These are phyloP conservation scores for Phragmites australis DNA, from an alignment of 176 grass and related monocot genomes.

Conservation along the genomic window DNA sequence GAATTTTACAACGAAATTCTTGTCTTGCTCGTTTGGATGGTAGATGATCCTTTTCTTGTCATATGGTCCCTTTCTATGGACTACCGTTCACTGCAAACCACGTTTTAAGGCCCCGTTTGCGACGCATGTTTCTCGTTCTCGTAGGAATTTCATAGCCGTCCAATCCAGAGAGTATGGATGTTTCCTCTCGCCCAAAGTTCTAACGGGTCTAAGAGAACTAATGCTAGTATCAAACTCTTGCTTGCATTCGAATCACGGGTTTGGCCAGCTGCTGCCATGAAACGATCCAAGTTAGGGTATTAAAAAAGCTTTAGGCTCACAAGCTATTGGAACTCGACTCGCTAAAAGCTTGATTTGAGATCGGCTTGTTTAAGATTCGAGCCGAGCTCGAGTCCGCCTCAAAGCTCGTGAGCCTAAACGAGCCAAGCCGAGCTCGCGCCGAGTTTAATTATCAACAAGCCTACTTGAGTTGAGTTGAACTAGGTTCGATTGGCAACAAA, in stretches of 20 bases:
- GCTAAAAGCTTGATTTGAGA: too few relatives aligned
- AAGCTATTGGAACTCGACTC: too few relatives aligned
- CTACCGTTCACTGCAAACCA: neutral
- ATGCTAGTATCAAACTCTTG: neutral
- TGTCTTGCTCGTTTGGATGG: neutral
- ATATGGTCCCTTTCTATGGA: neutral
- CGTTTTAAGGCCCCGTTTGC: neutral
- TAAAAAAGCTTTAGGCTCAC: too few relatives aligned
- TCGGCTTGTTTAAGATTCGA: too few relatives aligned
- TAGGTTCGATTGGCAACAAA: too few relatives aligned
- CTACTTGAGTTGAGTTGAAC: too few relatives aligned
- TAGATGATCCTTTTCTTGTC: neutral
- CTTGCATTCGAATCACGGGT: conserved; percentile 1
- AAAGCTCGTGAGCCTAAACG: too few relatives aligned
- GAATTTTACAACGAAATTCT: neutral
- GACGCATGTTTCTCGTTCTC: neutral
- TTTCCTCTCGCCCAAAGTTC: neutral
- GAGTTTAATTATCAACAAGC: too few relatives aligned
- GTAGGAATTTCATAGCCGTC: neutral
- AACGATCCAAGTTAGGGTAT: too few relatives aligned
- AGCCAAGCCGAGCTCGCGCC: too few relatives aligned
- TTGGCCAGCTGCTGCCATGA: neutral
- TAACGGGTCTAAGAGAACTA: neutral
- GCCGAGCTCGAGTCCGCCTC: too few relatives aligned
- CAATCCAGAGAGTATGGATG: neutral